A percentile compares a stretch with the other conserved stretches of the same genome.
phyloP scores from a whole-genome alignment of 139 green algal genomes.

The Picochlorum sp. region DNA sequence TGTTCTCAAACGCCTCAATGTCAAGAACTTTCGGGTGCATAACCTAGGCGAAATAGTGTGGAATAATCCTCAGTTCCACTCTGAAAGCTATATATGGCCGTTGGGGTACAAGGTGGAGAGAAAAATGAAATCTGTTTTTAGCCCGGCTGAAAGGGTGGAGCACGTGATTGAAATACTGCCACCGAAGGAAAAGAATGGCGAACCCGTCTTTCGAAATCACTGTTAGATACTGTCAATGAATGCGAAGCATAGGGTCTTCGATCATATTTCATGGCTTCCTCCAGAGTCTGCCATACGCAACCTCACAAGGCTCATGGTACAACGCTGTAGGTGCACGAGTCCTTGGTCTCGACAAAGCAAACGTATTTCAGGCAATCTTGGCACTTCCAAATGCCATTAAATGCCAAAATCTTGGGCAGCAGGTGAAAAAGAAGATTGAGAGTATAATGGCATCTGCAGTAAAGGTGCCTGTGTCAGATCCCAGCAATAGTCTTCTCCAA shows the following conservation, averaged over 20 bases:
- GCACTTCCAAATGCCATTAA: not conserved
- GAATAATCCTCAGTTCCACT: conserved; percentile 57
- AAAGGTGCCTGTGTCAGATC: conserved; percentile 19
- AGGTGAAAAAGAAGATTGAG: conserved; percentile 22
- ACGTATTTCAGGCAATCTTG: not conserved
- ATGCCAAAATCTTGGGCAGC: not conserved
- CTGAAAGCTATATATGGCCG: conserved; percentile 56
- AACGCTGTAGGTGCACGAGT: not conserved
- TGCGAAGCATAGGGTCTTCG: not conserved
- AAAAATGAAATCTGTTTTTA: not conserved
- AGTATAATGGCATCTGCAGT: conserved; percentile 34
- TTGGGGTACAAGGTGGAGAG: conserved; percentile 44
- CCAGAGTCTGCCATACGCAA: not conserved
- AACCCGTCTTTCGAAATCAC: not conserved
- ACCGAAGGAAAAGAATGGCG: not conserved
- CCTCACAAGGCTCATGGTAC: not conserved
- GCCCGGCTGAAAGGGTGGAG: not conserved
- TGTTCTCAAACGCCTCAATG: not conserved
- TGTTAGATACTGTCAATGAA: not conserved
- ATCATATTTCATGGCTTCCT: not conserved
- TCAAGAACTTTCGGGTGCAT: conserved; percentile 22
- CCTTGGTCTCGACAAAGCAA: not conserved
- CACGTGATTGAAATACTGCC: not conserved
- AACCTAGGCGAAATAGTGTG: conserved; percentile 53
- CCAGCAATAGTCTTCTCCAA: conserved; percentile 12